Evolutionary conservation across 176 grass and related monocot species (phyloP).

Genomic region (Leersia perrieri): DNA sequence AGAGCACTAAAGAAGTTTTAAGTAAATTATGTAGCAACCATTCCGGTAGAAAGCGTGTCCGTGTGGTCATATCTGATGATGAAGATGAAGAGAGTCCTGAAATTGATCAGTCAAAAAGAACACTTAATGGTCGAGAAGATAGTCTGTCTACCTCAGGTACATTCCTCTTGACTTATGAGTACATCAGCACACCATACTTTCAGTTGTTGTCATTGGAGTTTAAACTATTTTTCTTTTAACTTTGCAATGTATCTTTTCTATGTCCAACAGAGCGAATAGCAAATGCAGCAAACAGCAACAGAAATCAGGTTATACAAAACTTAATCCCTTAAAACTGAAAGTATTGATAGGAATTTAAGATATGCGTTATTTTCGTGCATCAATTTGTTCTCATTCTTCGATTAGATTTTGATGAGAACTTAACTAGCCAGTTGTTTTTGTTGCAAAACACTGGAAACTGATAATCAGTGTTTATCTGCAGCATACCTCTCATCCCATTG

Average conservation of each 20-base stretch:
- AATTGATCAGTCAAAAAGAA: constrained; percentile 43
- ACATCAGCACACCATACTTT: constrained; percentile 29
- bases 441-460: neutral
- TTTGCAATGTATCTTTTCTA: constrained; percentile 23
- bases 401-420: constrained; percentile 22
- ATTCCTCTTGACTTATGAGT: constrained; percentile 14
- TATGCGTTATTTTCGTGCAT: constrained; percentile 7
- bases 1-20: constrained; percentile 29
- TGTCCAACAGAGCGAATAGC: constrained; percentile 42
- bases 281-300: constrained; percentile 30
- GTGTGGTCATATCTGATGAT: constrained; percentile 88
- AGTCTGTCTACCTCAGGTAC: constrained; percentile 46
- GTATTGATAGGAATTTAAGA: constrained; percentile 6
- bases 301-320: constrained; percentile 49
- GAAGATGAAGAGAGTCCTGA: constrained; percentile 60
- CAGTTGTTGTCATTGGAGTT: neutral
- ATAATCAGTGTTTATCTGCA: constrained; percentile 25
- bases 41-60: constrained; percentile 64
- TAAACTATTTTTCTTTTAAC: constrained; percentile 22
- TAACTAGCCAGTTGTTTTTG: neutral
- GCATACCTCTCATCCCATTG: constrained; percentile 33
- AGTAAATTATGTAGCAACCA: constrained; percentile 44
- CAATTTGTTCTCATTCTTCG: constrained; percentile 27
- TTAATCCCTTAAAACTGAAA: constrained; percentile 16
- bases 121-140: constrained; percentile 35